These are phyloP conservation scores for Rhizopogon vesiculosus DNA, from an alignment of 768 basidiomycete genomes.

Conservation along the genomic window DNA sequence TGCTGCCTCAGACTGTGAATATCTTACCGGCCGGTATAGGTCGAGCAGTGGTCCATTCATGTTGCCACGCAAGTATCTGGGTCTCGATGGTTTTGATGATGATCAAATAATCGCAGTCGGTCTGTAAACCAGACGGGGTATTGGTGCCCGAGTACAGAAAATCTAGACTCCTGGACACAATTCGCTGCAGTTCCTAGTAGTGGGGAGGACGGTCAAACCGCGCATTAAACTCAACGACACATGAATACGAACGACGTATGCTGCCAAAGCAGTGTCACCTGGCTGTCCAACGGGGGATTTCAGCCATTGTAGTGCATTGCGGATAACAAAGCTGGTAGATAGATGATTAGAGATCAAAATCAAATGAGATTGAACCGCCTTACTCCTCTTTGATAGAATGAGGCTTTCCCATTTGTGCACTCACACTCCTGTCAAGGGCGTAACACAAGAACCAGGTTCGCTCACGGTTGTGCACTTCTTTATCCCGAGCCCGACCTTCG, in stretches of 20 bases:
- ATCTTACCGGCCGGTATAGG: conserved; percentile 13
- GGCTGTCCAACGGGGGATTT: conserved; percentile 57
- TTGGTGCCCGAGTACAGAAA: conserved; percentile 82
- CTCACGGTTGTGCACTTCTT: conserved; percentile 91
- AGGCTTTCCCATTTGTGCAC: conserved; percentile 97
- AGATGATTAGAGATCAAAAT: conserved; percentile 4
- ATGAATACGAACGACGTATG: conserved; percentile 61
- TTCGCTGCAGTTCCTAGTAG: conserved; percentile 77
- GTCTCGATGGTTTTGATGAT: conserved; percentile 82
- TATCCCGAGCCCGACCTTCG: conserved; percentile 76
- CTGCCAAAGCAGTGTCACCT: conserved; percentile 65
- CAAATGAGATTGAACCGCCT: conserved; percentile 25
- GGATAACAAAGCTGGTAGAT: conserved; percentile 70
- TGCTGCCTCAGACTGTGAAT: background rate
- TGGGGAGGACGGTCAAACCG: conserved; percentile 6
- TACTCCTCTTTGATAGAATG: conserved; percentile 91
- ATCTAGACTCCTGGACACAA: conserved; percentile 85
- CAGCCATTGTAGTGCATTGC: conserved; percentile 76
- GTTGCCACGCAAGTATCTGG: conserved; percentile 60
- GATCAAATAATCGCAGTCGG: conserved; percentile 80
- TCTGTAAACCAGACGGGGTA: conserved; percentile 76
- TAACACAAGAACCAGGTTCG: conserved; percentile 91
- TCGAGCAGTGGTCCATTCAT: conserved; percentile 40
- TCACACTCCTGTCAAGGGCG: conserved; percentile 81
- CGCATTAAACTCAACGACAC: background rate